Base-by-base conservation (phyloP, 306 rosid species). In the Prunus fruticosa region DNA sequence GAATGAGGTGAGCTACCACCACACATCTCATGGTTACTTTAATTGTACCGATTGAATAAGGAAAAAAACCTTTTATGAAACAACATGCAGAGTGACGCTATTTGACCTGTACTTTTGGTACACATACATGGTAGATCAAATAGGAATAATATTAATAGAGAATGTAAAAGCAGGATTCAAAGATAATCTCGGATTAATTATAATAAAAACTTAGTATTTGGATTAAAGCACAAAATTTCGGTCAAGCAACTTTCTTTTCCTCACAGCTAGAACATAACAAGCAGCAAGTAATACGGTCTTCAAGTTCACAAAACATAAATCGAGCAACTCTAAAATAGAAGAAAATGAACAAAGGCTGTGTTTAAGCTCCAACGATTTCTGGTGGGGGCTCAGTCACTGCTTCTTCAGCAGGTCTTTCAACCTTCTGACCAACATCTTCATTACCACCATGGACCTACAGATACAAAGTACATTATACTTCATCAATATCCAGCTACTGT, bases 381-480 rank as follows among this genome's bases (percentile, higher is more conserved):
- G 91, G 50, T 50, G 90, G 76, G 62, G 13, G 91, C 81, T 90
- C 93, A 0, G 81, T 81, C 28, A 81, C 50, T 13, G 86, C 54
- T 45, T 92, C 98, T 0, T 95, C 97, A 0, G 89, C 92, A 16
- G 98, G 91, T 78, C 98, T 86, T 23, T 95, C 98, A 41, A 95
- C 90, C 91, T 90, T 95, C 3, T 81, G 78, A 10, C 98, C 97
- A 52, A 92, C 79, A 19, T 94, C 96, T 73, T 95, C 97, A 73
- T 83, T 85, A 72, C 92, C 96, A 3, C 96, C 98, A 14, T 94
- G 96, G 58, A 94, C 98, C 98, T 94, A 74, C 70, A 79, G 7
- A 27, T 2, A 76, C 20, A 47, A 64, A 71, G 41, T 4, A 15
- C 49, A 34, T 34, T 64, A 19, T 53, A 18, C 58, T 53, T 53